phyloP scores from a whole-genome alignment of 1,284 basidiomycete genomes.

The Pisolithus thermaeus region DNA sequence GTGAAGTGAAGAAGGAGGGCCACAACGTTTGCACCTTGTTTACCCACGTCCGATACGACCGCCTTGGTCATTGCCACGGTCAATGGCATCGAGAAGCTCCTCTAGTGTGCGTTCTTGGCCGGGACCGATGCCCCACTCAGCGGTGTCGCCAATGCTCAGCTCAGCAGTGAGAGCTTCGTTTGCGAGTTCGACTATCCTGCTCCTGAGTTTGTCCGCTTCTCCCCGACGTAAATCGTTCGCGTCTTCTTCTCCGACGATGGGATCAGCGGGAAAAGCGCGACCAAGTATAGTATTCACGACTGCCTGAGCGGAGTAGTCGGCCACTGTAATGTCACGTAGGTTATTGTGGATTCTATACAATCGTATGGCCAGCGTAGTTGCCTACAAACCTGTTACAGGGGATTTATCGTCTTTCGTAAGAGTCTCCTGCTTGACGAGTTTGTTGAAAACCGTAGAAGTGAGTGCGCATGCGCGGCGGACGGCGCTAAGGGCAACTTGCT shows the following conservation, averaged over 20 bases:
- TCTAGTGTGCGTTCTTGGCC: slow-evolving; percentile 42
- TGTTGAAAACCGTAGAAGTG: slow-evolving; percentile 85
- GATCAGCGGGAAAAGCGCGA: slow-evolving; percentile 77
- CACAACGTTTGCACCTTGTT: slow-evolving; percentile 2
- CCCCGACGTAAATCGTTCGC: slow-evolving; percentile 69
- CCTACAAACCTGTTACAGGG: slow-evolving; percentile 80
- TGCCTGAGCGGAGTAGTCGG: slow-evolving; percentile 88
- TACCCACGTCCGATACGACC: slow-evolving; percentile 72
- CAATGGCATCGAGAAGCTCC: slow-evolving; percentile 79
- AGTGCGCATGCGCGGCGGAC: slow-evolving; percentile 84
- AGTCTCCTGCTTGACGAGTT: slow-evolving; percentile 82
- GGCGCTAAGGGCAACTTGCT: slow-evolving; percentile 79
- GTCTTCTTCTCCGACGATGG: slow-evolving; percentile 95
- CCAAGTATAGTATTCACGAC: slow-evolving; percentile 77
- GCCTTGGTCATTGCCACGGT: slow-evolving; percentile 79
- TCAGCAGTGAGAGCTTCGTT: slow-evolving; percentile 72
- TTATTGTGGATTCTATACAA: no score
- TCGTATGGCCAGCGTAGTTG: no score
- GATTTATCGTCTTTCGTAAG: slow-evolving; percentile 92
- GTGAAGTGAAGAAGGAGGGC: neutral
- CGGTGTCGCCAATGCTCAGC: slow-evolving; percentile 44
- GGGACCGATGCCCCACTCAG: slow-evolving; percentile 64
- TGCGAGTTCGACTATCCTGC: slow-evolving; percentile 77
- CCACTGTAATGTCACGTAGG: slow-evolving; percentile 48
- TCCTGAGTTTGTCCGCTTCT: slow-evolving; percentile 47